Base-by-base conservation (phyloP, 768 basidiomycete genomes). In the Leucocoprinus birnbaumii region DNA sequence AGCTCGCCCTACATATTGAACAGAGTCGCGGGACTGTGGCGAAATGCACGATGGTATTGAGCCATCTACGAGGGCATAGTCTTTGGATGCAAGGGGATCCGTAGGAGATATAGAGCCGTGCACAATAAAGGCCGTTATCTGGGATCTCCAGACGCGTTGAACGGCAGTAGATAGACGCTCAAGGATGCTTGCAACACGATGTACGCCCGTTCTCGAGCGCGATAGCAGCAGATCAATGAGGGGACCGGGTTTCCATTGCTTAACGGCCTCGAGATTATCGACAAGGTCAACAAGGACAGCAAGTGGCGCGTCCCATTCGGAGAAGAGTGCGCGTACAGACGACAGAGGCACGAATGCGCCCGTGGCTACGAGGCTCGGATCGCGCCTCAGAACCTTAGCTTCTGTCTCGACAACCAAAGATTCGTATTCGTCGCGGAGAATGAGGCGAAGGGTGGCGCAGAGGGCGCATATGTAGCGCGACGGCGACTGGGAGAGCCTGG, bases 291-390 rank as follows among this genome's bases (percentile, higher is more conserved):
- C 76, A 25, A 97, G 77, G 3, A 89, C 82, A 34, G 84, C 83
- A 46, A 97, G 74, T 13, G 92, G 92, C 7, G 89, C 86, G 61
- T 93, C 90, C 94, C 94, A 97, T 68, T 83, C 83, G 6, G 89
- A 81, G 67, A 96, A 94, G 16, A 80, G 83, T 10, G 94, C 90
- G 51, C 89, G 83, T 57, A 97, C 71, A 5, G 86, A 86, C 0
- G 94, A 90, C 27, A 97, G 73, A 3, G 94, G 93, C 3, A 97
- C 92, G 65, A 89, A 94, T 3, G 88, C 86, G 8, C 85, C 84
- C 54, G 79, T 79, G n/a, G 83, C 88, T 31, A 95, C 93, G 22
- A 94, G 78, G 49, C 74, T 79, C 13, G 86, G 75, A 65, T 95
- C 92, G 44, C 87, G 83, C 35, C 73, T 75, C 35, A 97, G 77